A percentile compares a stretch with the other conserved stretches of the same genome.
These are phyloP conservation scores for Aurantiochytrium sp. DNA, from an alignment of 108 stramenopile species.

Conservation along the genomic window DNA sequence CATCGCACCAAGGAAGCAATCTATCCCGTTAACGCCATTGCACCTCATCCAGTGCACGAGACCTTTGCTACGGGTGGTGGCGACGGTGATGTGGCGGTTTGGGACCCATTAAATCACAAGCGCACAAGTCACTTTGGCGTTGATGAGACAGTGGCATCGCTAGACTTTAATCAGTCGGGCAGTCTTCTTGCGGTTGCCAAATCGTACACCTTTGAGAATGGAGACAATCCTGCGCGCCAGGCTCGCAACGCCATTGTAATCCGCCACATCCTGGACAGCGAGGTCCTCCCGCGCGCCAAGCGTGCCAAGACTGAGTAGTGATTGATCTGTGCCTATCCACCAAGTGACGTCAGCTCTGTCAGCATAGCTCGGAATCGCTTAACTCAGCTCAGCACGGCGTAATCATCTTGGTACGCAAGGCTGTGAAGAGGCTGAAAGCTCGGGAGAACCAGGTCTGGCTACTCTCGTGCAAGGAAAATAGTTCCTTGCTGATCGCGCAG, in stretches of 20 bases:
- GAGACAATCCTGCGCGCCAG: slow-evolving; percentile 54
- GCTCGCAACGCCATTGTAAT: neutral
- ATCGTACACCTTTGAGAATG: slow-evolving; percentile 92
- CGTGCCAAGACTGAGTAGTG: neutral
- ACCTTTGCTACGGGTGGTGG: slow-evolving; percentile 81
- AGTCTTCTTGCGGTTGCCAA: slow-evolving; percentile 76
- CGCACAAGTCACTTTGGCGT: slow-evolving; percentile 59
- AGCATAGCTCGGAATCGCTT: too few relatives aligned
- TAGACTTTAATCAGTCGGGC: slow-evolving; percentile 72
- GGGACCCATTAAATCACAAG: slow-evolving; percentile 90
- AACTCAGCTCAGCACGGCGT: too few relatives aligned
- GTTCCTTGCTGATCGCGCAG: too few relatives aligned
- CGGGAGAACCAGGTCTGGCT: too few relatives aligned
- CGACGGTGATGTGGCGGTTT: slow-evolving; percentile 86
- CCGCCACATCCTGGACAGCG: neutral
- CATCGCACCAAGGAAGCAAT: slow-evolving; percentile 76
- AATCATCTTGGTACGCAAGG: too few relatives aligned
- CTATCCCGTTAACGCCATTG: slow-evolving; percentile 80
- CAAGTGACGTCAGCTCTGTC: too few relatives aligned
- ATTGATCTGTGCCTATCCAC: too few relatives aligned
- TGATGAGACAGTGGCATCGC: slow-evolving; percentile 60
- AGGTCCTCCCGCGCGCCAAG: neutral
- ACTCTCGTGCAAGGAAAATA: too few relatives aligned
- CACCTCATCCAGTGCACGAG: slow-evolving; percentile 80
- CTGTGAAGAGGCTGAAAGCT: too few relatives aligned